phyloP scores from a whole-genome alignment of 106 monocot species.

The Phalaenopsis equestris region DNA sequence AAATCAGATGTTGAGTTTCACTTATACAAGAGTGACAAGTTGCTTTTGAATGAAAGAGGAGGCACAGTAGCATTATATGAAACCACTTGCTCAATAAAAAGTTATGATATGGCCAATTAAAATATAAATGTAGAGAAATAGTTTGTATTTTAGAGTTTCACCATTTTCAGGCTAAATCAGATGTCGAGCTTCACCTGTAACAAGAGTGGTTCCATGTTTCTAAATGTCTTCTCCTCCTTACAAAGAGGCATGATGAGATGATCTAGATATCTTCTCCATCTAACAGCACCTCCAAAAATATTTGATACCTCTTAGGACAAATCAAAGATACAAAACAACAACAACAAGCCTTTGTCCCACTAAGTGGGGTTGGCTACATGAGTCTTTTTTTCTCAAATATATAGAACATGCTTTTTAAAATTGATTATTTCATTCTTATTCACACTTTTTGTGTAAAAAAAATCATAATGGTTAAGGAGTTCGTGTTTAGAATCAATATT shows the following conservation, averaged over 20 bases:
- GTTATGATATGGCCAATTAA: neutral
- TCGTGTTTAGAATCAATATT: neutral
- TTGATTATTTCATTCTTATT: neutral
- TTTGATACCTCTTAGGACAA: slow-evolving; percentile 56
- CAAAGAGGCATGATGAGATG: slow-evolving; percentile 82
- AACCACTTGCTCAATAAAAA: too few relatives aligned
- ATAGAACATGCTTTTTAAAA: neutral
- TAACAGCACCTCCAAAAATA: slow-evolving; percentile 76
- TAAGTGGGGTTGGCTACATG: too few relatives aligned
- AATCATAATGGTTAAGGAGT: neutral
- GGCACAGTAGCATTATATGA: too few relatives aligned
- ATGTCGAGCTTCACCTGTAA: slow-evolving; percentile 51
- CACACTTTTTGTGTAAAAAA: neutral
- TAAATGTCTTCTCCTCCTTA: slow-evolving; percentile 59
- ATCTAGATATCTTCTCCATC: slow-evolving; percentile 96
- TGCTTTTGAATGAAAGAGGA: too few relatives aligned
- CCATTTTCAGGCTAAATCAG: neutral
- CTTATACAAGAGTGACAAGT: too few relatives aligned
- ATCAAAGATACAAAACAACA: neutral
- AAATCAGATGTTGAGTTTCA: too few relatives aligned
- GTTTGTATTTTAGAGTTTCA: neutral
- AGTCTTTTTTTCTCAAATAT: neutral
- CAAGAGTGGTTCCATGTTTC: slow-evolving; percentile 93
- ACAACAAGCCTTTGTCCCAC: too few relatives aligned
- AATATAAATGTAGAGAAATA: neutral